Base-by-base conservation (phyloP, 2,329 filamentous ascomycete species). In the Fusarium domesticum region DNA sequence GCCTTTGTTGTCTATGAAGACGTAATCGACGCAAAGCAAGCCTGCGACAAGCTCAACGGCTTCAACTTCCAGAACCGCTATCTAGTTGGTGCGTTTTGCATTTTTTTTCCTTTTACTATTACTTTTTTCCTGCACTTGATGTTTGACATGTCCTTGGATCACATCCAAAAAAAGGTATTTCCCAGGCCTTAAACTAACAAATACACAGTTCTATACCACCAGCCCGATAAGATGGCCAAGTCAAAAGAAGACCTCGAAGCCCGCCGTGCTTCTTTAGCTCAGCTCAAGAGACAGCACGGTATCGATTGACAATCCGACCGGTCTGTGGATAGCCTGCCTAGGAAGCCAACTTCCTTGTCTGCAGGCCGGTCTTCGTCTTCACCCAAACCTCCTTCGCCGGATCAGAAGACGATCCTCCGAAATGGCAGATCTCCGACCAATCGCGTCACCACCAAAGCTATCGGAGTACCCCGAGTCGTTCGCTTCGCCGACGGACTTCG, bases 51-150 rank as follows among this genome's bases (percentile, higher is more conserved):
- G 77, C 80, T 98, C 70, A 98, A 98, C 78, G 93, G 93, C 68
- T 98, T 95, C 84, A 98, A 98, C 77, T 98, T 98, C 72, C 93
- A 98, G 77, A 96, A 92, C 75, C 87, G 93, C 69, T 98, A 98
- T 73, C 88, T 98, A 62, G 93, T 98, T 65, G 90, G 89, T 95
- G 81, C 51, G 89, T 83, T 37, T 25, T 14, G 12, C 17, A n/a
- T 32, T 4, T 6, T 12, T 17, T 19, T 15, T 16, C 11, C 18
- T 25, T 17, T 12, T 12, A 16, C 37, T 23, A 10, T 16, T 34
- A n/a, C 11, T 37, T n/a, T 28, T 7, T 14, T 18, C 20, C 43
- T 30, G 37, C 11, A 35, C 30, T 52, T 48, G 17, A 37, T 40
- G 18, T n/a, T n/a, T n/a, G 18, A 15, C 30, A 10, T 37, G 37